Evolutionary conservation across 2,329 filamentous ascomycete genomes (phyloP), one percentile per base, ranked within the genome.

Genomic region (Truncatella angustata): DNA sequence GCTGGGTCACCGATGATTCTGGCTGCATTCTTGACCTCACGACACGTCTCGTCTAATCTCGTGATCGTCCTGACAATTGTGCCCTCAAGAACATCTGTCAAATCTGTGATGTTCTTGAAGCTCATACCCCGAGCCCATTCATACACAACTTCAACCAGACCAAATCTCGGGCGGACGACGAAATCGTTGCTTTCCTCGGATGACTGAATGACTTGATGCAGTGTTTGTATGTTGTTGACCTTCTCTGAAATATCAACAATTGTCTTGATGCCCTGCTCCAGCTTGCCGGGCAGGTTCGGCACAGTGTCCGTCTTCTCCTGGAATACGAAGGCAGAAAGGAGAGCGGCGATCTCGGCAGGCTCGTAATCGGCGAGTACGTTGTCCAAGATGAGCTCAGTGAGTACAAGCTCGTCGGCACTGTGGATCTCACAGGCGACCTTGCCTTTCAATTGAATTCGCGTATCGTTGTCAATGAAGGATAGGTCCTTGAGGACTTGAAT

Each of bases 371-470:
- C 92, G 3, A 99, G 84, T 2, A 97, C 91, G 63, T 99, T 99
- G 71, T 99, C 94, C 16, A 99, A 85, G 44, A 99, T 91, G 5
- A 97, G 82, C 68, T 99, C 94, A 0, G 94, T 99, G 16, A 99
- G 82, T 1, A 99, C 93, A 0, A 99, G 81, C 70, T 99, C 94
- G 66, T 97, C 93, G 16, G 92, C 92, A 0, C 93, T 97, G 71
- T 97, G 94, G 54, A 99, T 93, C 71, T 99, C 94, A 73, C 94
- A 99, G 4, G 94, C 94, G 20, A 99, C 94, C 70, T 97, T 97
- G 70, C 94, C 94, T 73, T 99, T 99, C 57, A 99, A 82, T 72
- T 95, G 90, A 35, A 99, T 95, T 20, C 93, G 86, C 4, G 86
- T 87, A 40, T 87, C 85, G 4, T 88, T 85, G 63, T 99, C 94